Base-by-base conservation (phyloP, 75 land plant species). In the Ceratopteris richardii region DNA sequence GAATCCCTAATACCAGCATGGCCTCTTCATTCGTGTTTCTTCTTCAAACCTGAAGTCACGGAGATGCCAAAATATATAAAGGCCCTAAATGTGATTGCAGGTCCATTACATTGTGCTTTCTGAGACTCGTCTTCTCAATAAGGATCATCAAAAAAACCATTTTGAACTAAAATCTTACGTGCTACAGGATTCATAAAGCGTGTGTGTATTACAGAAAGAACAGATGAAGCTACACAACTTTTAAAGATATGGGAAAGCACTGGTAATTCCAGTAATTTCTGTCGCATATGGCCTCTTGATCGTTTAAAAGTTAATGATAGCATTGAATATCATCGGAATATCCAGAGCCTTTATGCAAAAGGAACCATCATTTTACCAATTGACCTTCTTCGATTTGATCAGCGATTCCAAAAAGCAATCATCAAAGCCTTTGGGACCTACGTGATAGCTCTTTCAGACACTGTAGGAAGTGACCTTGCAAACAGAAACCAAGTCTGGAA, bases 11-110 rank as follows among this genome's bases (percentile, higher is more conserved):
- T 66, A 36, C 69, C 69, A 43, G 51, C 69, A 16, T 66, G 65
- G 69, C 69, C 65, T 26, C 57, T 66, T 18, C 69, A 66, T 41
- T 62, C 65, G 2, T 66, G 69, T 60, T 66, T 66, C 55, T 62
- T 21, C 5, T 66, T 66, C 31, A 66, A 66, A 53, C 25, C 41
- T 18, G 53, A 20, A 21, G 16, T 58, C 17, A 25, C 60, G 33
- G 66, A 60, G 1, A 23, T 47, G 42, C 27, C 14, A n/a, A 62
- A 31, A 13, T 66, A 31, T 31, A 41, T 66, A 24, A 46, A 33
- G 44, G 64, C 69, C 26, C n/a, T 60, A 18, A 60, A 66, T 37
- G 64, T 66, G 20, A 66, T 66, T 31, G 62, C 63, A 37, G 69
- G 69, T 66, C 25, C n/a, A 19, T 11, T 55, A 1, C 2, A 22